Evolutionary conservation across 768 basidiomycete genomes (phyloP), one percentile per base, ranked within the genome.

Genomic region (Collybiopsis confluens): DNA sequence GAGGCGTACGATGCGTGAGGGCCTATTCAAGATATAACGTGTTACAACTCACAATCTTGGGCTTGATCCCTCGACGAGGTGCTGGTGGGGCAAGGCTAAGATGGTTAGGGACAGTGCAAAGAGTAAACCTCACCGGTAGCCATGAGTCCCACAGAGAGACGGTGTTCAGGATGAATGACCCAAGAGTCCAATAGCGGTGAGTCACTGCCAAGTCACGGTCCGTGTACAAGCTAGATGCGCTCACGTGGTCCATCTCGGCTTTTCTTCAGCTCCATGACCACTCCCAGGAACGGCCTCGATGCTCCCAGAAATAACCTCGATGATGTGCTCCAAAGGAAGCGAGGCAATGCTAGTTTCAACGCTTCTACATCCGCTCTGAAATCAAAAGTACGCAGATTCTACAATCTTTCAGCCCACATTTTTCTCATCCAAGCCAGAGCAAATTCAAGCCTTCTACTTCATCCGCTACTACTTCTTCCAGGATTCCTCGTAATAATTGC

Each of bases 381-480:
- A 33, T 33, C 30, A 5, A 33, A 33, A 13, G 30, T 33, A 6
- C 13, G 30, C 13, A 13, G 5, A 6, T 33, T 33, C 30, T 13
- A 33, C 5, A 13, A 6, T 33, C 30, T 33, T 33, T 13, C 5
- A 33, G n/a, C n/a, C n/a, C 35, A 20, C 58, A 21, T 23, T 59
- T 3, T 51, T 58, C 10, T 20, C 45, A 36, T 43, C 42, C 37
- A 62, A 48, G 2, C 51, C 55, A 70, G 66, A 61, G 64, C 41
- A 78, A 75, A 64, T 79, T 79, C 59, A 79, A 77, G 59, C 78
- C 78, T 13, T 74, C 75, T 18, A 58, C 58, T 5, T 55, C 56
- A 3, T 41, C 56, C 3, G 28, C 56, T 37, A 54, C 45, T 13
- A 45, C 59, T 37, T 38, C 27, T 18, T 55, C 21, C 35, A 30